Base-by-base conservation (phyloP, 2,329 filamentous ascomycete species). In the Ophiostoma triangulosporum region DNA sequence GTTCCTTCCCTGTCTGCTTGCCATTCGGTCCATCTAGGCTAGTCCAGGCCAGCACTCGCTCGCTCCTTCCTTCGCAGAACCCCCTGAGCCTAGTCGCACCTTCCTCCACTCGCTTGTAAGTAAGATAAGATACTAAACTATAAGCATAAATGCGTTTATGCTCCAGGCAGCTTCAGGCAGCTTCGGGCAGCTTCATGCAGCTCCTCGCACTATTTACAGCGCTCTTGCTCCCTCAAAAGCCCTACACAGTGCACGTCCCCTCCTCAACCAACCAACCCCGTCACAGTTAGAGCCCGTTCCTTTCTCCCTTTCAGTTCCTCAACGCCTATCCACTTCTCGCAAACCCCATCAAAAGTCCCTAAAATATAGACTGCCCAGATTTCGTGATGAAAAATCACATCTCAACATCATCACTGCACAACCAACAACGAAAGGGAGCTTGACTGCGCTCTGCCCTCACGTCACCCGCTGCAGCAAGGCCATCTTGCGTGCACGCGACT, bases 311-410 rank as follows among this genome's bases (percentile, higher is more conserved):
- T 31, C 53, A 31, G 32, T 48, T 31, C 46, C 29, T 48, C 27
- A n/a, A 46, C 33, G 26, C n/a, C 17, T 29, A 48, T n/a, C 46
- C 46, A 48, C 46, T 48, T 48, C 27, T 32, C 32, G 46, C 53
- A 51, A 35, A 59, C 57, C 51, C 57, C 52, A 59, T 59, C n/a
- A n/a, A n/a, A n/a, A n/a, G n/a, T n/a, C n/a, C n/a, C n/a, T 56
- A 57, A 59, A 54, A 59, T 56, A 57, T 54, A 56, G 53, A 35
- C 51, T 55, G 51, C 52, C 51, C 52, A 55, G 50, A 53, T 56
- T 52, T 51, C 46, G 43, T 54, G 36, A 48, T 55, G 40, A 53
- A 53, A 48, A 53, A 46, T 29, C 50, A 53, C 54, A 29, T 49
- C 51, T 31, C 27, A 51, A 46, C 50, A 50, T 43, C 38, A 26